Percentiles rank a stretch among this genome's conserved stretches.
Evolutionary conservation across 2,329 filamentous ascomycete species (phyloP).

Genomic region (Aspergillus fructus): DNA sequence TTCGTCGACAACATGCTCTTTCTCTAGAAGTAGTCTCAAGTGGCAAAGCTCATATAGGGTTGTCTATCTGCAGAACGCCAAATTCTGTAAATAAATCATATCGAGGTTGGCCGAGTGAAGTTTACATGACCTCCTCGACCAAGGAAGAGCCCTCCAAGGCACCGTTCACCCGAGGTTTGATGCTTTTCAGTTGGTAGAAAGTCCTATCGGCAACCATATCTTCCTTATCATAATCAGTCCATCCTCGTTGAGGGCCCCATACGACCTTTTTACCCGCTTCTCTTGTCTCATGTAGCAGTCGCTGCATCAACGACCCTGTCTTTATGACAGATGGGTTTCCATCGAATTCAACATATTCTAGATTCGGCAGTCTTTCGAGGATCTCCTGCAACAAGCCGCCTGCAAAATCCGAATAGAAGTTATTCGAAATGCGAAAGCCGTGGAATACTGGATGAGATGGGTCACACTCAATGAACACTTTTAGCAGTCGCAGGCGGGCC

Average conservation of each 20-base stretch:
- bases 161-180: not conserved
- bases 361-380: constrained; percentile 48
- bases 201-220: constrained; percentile 12
- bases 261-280: constrained; percentile 35
- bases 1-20: not conserved
- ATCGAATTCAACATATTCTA: constrained; percentile 57
- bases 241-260: constrained; percentile 42
- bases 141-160: not conserved
- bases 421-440: constrained; percentile 56
- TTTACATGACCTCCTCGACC: constrained; percentile 2
- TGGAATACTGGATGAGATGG: constrained; percentile 55
- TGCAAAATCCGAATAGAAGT: constrained; percentile 59
- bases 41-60: not conserved
- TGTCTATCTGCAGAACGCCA: not conserved
- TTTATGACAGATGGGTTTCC: constrained; percentile 55
- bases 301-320: constrained; percentile 51
- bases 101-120: not conserved
- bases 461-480: constrained; percentile 59
- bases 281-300: constrained; percentile 42
- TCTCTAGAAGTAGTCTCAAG: not conserved
- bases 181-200: constrained; percentile 13
- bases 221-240: constrained; percentile 33
- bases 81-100: not conserved
- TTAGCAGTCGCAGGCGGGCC: constrained; percentile 48
- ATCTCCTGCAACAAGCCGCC: constrained; percentile 51